Conservation (phyloP, 805 yeast genomes). For the Myxozyma vanderwaltii region DNA sequence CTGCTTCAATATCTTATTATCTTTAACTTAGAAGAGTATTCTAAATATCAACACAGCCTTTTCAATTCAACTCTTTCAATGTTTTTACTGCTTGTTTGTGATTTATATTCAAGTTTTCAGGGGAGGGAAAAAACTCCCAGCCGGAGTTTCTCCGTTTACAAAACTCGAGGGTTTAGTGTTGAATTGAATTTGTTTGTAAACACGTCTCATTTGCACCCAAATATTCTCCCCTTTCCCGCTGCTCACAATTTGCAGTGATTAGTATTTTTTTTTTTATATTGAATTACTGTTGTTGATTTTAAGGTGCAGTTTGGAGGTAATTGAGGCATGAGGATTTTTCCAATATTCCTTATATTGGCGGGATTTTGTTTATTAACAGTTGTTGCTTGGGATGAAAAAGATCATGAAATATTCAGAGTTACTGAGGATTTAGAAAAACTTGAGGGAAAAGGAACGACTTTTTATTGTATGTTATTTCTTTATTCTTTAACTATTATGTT, state of each 20-base stretch:
- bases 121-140: conserved; percentile 1
- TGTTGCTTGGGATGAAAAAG: conserved; percentile 59
- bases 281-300: no score
- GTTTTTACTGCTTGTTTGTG: no score
- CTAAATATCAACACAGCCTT: no score
- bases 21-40: no score
- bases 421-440: conserved; percentile 65
- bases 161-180: neutral
- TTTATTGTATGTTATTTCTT: conserved; percentile 54
- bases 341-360: conserved; percentile 1
- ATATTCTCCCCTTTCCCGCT: no score
- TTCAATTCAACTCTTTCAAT: no score
- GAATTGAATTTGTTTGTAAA: no score
- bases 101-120: conserved; percentile 2
- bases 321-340: conserved; percentile 1
- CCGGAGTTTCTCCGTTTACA: neutral
- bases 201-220: neutral
- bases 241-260: no score
- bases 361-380: conserved; percentile 8
- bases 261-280: no score
- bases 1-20: neutral
- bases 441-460: conserved; percentile 61
- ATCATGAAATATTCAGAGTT: conserved; percentile 77
- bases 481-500: neutral
- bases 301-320: neutral